A percentile compares a stretch with the other conserved stretches of the same genome.
Conservation (phyloP, 2,329 filamentous ascomycete species). For the Aspergillus vadensis region DNA sequence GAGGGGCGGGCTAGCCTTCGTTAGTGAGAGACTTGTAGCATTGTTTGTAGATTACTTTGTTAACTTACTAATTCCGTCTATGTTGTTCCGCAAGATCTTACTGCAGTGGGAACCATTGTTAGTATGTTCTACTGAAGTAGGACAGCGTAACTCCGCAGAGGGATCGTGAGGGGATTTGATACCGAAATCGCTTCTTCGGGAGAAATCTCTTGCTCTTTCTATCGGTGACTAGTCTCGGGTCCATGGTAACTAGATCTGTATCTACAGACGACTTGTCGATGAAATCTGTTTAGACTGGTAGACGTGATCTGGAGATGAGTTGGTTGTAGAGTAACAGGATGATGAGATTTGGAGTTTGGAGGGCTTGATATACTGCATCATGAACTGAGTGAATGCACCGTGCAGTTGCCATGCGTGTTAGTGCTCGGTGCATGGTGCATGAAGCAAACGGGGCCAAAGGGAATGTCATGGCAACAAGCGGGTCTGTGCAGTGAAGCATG, state of each 20-base stretch:
- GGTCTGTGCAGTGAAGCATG: background rate
- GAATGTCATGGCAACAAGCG: background rate
- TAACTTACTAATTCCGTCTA: slow-evolving; percentile 33
- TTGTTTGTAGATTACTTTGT: background rate
- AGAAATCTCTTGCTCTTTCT: background rate
- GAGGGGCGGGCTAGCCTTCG: slow-evolving; percentile 31
- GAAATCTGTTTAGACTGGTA: no score
- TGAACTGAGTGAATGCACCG: background rate
- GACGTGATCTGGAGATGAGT: background rate
- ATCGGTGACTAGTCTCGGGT: background rate
- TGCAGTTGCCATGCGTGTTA: background rate
- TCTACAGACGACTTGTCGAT: background rate
- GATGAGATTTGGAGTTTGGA: background rate
- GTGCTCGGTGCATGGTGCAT: background rate
- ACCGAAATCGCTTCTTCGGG: background rate
- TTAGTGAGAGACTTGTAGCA: background rate
- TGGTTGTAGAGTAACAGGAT: background rate
- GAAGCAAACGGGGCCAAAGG: background rate
- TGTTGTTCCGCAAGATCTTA: slow-evolving; percentile 25
- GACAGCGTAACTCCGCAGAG: background rate
- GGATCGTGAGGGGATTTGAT: background rate
- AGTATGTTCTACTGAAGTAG: background rate
- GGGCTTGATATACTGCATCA: background rate
- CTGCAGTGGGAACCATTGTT: slow-evolving; percentile 5
- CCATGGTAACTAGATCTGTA: background rate